Base-by-base conservation (phyloP, 345 rosid species). In the Garcia nutans region DNA sequence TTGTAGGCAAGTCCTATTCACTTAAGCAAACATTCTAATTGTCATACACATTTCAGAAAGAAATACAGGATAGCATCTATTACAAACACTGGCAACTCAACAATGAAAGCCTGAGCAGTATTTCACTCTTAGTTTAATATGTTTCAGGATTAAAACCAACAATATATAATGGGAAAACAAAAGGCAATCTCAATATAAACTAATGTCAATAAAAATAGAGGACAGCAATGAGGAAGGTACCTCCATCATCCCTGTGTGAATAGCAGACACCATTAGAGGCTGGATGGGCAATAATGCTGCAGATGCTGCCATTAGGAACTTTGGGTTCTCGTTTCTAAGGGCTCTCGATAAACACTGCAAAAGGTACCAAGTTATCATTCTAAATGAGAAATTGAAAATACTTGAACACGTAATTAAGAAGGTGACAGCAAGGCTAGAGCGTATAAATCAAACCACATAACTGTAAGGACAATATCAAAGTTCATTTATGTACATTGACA, bases 171-270 rank as follows among this genome's bases (percentile, higher is more conserved):
- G 64, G 56, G 13, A 63, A 65, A 64, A 22, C 0, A 28, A 8
- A 62, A 52, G 42, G 17, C 33, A 62, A 65, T 33, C 16, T 44
- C 8, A 65, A 47, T 23, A 15, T 15, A 28, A 33, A 31, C 23
- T 42, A 49, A 67, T 5, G 69, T 58, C 20, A 20, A 41, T 1
- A 33, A 50, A 45, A 54, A 47, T 58, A 59, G 47, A 70, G 62
- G 54, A 55, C 6, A 31, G 44, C 31, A 78, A 50, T 12, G 28
- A 33, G 78, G 54, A n/a, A 42, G 23, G 75, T 84, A 92, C 97
- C 92, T 93, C 97, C 99, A 92, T 90, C 93, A 96, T 87, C 75
- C 99, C 99, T 7, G 96, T 87, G 84, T 93, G 99, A 78, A 93
- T 78, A 2, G 90, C 97, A 26, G 99, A 87, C 77, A 96, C 99